Evolutionary conservation across 1,139 yeast genomes (phyloP).

Genomic region (Lizanozyma gosingica): DNA sequence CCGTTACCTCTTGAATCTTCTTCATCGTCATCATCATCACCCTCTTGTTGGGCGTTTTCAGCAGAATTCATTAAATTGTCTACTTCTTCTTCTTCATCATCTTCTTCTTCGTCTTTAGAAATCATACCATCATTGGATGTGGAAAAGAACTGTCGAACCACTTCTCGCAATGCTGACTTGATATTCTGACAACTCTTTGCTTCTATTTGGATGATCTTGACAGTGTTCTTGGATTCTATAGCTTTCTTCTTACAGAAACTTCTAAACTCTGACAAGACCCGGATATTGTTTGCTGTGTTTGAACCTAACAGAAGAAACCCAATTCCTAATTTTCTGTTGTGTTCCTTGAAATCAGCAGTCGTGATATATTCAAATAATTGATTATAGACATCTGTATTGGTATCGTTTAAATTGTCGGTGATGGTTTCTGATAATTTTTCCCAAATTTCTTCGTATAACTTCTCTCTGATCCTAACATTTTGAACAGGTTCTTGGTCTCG

Average conservation of each 20-base stretch:
- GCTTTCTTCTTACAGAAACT: constrained; percentile 4
- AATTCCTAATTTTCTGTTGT: constrained; percentile 13
- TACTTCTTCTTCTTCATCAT: constrained; percentile 9
- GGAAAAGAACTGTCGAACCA: background rate
- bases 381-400: background rate
- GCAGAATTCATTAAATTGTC: constrained; percentile 4
- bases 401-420: background rate
- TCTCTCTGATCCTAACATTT: background rate
- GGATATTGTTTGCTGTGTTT: constrained; percentile 19
- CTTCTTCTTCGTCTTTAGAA: constrained; percentile 5
- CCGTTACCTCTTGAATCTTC: constrained; percentile 15
- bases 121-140: background rate
- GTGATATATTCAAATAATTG: background rate
- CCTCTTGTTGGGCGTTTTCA: too few species aligned
- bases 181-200: constrained; percentile 23
- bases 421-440: background rate
- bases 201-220: constrained; percentile 21
- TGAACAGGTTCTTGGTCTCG: background rate
- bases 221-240: constrained; percentile 10
- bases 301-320: constrained; percentile 20
- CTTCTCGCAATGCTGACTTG: constrained; percentile 14
- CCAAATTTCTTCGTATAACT: background rate
- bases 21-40: constrained; percentile 8
- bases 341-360: constrained; percentile 4
- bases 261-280: constrained; percentile 11